These are phyloP conservation scores for Xerocomellus chrysenteron DNA, from an alignment of 768 basidiomycete species.

Conservation along the genomic window DNA sequence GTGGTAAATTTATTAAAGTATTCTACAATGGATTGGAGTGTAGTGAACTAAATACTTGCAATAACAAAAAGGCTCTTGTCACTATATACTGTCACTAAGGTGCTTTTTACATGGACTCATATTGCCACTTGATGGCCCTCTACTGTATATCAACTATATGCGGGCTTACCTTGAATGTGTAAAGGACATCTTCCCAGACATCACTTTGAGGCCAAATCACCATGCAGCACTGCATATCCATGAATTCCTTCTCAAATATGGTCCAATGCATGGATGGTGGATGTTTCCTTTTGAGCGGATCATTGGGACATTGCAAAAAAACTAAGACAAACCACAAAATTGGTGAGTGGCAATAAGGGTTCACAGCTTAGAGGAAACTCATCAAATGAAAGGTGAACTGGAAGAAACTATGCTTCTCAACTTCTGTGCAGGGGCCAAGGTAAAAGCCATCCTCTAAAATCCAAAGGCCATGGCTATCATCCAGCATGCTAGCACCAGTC, in stretches of 20 bases:
- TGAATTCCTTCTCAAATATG: constrained; percentile 26
- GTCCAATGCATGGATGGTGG: constrained; percentile 37
- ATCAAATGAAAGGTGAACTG: neutral
- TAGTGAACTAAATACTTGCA: no score
- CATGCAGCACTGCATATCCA: constrained; percentile 34
- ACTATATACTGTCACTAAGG: no score
- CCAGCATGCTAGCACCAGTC: neutral
- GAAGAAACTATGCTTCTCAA: constrained; percentile 4
- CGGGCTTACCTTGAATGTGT: constrained; percentile 23
- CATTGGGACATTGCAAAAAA: constrained; percentile 29
- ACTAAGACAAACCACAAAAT: neutral
- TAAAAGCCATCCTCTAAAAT: constrained; percentile 4
- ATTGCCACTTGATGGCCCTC: no score
- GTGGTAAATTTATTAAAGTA: no score
- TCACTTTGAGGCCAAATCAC: constrained; percentile 28
- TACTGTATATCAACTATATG: constrained; percentile 23
- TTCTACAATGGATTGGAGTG: no score
- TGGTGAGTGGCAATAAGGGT: neutral
- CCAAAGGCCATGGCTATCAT: neutral
- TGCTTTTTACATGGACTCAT: no score
- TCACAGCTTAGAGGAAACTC: neutral
- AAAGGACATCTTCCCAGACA: constrained; percentile 15
- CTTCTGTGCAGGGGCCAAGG: neutral
- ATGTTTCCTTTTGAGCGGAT: constrained; percentile 34
- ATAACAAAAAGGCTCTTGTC: no score